Percentiles rank a stretch among this genome's conserved stretches.
Evolutionary conservation across 129 eudicot species (phyloP).

Genomic region (Silybum marianum): DNA sequence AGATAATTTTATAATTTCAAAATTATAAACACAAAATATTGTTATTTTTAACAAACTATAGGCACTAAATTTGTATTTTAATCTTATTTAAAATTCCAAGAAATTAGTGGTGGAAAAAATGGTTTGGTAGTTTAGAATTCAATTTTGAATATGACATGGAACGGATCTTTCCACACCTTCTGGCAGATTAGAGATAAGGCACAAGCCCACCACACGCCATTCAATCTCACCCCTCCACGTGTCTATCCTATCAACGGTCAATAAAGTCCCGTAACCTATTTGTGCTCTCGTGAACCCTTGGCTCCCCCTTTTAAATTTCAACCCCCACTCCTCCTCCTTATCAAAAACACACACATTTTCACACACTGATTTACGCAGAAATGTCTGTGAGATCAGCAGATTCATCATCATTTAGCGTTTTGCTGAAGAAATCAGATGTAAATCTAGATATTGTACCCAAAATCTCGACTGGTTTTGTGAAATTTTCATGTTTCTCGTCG

Average conservation of each 20-base stretch:
- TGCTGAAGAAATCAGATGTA: conserved; percentile 5
- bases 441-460: conserved; percentile 11
- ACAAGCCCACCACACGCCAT: conserved; percentile 91
- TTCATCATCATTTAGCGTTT: conserved; percentile 30
- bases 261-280: conserved; percentile 26
- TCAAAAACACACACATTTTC: conserved; percentile 17
- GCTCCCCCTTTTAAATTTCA: conserved; percentile 32
- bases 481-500: conserved; percentile 15
- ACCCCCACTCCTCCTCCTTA: conserved; percentile 15
- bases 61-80: too few species aligned
- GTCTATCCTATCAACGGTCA: conserved; percentile 43
- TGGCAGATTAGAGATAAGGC: conserved; percentile 50
- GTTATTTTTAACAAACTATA: too few species aligned
- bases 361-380: background rate
- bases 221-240: conserved; percentile 50
- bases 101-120: conserved; percentile 23
- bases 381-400: conserved; percentile 44
- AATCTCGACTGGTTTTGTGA: conserved; percentile 12
- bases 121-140: conserved; percentile 18
- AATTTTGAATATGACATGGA: conserved; percentile 37
- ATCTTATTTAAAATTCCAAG: background rate
- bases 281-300: conserved; percentile 26
- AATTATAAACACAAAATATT: too few species aligned
- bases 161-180: conserved; percentile 33
- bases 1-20: too few species aligned